These are phyloP conservation scores for Yamagishiella unicocca DNA, from an alignment of 139 green algal species.

Conservation along the genomic window DNA sequence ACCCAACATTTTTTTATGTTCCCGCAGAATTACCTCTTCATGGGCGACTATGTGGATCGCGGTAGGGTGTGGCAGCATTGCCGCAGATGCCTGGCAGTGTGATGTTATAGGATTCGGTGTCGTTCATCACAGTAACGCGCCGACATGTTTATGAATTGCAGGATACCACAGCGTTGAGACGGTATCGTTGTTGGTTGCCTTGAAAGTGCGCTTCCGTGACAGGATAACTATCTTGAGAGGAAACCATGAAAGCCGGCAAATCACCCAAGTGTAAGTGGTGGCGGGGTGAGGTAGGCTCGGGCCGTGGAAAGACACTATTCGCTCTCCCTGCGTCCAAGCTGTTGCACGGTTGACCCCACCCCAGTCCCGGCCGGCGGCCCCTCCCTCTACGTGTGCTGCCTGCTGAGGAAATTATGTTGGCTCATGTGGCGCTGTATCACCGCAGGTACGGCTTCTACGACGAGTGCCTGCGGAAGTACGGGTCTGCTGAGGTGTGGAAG, in stretches of 20 bases:
- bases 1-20: background rate
- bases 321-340: too few relatives aligned
- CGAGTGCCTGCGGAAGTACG: slow-evolving; percentile 99
- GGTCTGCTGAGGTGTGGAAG: slow-evolving; percentile 98
- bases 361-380: too few relatives aligned
- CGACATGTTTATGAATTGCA: background rate
- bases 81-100: background rate
- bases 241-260: slow-evolving; percentile 99
- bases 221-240: slow-evolving; percentile 98
- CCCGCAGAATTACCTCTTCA: slow-evolving; percentile 98
- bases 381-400: background rate
- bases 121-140: background rate
- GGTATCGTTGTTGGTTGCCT: slow-evolving; percentile 89
- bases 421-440: too few relatives aligned
- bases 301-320: too few relatives aligned
- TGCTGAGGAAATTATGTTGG: too few relatives aligned
- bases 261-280: slow-evolving; percentile 95
- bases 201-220: slow-evolving; percentile 95
- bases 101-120: background rate
- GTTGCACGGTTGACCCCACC: too few relatives aligned
- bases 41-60: slow-evolving; percentile 99
- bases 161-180: slow-evolving; percentile 98
- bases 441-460: slow-evolving; percentile 99
- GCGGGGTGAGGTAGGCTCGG: background rate
- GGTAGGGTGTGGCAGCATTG: slow-evolving; percentile 49